Percentiles rank a stretch among this genome's conserved stretches.
These are phyloP conservation scores for Nitzschia palea DNA, from an alignment of 108 stramenopile genomes.

Conservation along the genomic window DNA sequence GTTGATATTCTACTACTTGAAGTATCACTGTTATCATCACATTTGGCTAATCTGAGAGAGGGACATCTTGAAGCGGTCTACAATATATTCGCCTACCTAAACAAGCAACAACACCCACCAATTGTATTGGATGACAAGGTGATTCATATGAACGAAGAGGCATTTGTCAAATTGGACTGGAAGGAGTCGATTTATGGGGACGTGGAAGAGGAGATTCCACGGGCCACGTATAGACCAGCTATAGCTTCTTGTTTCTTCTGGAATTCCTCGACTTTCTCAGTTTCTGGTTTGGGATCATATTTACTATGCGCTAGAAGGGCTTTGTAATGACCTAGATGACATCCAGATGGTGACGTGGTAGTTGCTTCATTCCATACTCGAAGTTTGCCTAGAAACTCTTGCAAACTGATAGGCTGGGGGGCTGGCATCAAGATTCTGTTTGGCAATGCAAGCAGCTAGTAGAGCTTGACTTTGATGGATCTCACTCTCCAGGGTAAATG, in stretches of 20 bases:
- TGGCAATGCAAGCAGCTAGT: too few relatives aligned
- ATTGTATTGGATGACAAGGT: slow-evolving; percentile 31
- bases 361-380: background rate
- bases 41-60: slow-evolving; percentile 32
- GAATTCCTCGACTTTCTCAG: background rate
- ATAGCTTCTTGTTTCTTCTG: background rate
- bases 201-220: slow-evolving; percentile 11
- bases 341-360: background rate
- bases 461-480: background rate
- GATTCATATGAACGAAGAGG: background rate
- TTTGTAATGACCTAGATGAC: background rate
- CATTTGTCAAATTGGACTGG: slow-evolving; percentile 12
- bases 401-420: background rate
- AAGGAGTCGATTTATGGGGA: slow-evolving; percentile 16
- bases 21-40: slow-evolving; percentile 47
- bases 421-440: background rate
- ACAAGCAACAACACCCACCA: slow-evolving; percentile 4
- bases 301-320: too few relatives aligned
- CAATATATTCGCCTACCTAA: slow-evolving; percentile 36
- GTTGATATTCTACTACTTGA: slow-evolving; percentile 37
- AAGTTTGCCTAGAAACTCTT: background rate
- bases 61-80: slow-evolving; percentile 46
- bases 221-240: background rate
- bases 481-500: background rate
- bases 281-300: background rate